Conservation (phyloP, 2,329 filamentous ascomycete genomes). For the Rutstroemia sp. region DNA sequence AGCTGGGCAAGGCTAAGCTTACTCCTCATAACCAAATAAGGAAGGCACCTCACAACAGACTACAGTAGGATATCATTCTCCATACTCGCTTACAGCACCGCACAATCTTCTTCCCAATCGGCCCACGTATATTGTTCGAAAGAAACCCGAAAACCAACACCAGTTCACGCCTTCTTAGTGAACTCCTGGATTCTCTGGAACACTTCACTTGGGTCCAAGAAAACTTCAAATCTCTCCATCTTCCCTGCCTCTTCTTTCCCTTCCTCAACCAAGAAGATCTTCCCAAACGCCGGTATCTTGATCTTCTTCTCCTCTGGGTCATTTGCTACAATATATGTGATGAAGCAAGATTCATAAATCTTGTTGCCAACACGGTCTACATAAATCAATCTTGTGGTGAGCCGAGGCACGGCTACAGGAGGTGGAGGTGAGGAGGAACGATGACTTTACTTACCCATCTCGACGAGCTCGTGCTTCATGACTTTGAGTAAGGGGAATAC, state of each 20-base stretch:
- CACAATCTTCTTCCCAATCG: not conserved
- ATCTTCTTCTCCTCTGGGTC: conserved; percentile 13
- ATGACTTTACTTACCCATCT: not conserved
- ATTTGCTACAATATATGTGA: conserved; percentile 14
- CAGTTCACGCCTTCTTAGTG: not conserved
- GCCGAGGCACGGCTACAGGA: no score
- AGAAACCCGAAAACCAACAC: not conserved
- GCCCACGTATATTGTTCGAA: no score
- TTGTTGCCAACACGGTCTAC: conserved; percentile 8
- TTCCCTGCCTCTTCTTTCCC: conserved; percentile 1
- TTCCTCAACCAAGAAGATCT: conserved; percentile 8
- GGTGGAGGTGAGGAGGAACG: no score
- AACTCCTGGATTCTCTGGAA: not conserved
- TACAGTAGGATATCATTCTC: no score
- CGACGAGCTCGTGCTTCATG: not conserved
- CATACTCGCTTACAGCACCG: not conserved
- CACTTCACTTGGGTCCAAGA: not conserved
- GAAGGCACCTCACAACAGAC: no score
- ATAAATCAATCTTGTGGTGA: not conserved
- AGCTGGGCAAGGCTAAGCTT: no score
- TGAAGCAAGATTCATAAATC: conserved; percentile 10
- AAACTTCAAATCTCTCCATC: not conserved
- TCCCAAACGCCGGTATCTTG: conserved; percentile 10
- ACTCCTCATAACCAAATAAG: no score
- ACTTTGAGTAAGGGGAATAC: not conserved